Evolutionary conservation across 2,329 filamentous ascomycete species (phyloP), one percentile per base, ranked within the genome.

Genomic region (Epichloe bromicola): DNA sequence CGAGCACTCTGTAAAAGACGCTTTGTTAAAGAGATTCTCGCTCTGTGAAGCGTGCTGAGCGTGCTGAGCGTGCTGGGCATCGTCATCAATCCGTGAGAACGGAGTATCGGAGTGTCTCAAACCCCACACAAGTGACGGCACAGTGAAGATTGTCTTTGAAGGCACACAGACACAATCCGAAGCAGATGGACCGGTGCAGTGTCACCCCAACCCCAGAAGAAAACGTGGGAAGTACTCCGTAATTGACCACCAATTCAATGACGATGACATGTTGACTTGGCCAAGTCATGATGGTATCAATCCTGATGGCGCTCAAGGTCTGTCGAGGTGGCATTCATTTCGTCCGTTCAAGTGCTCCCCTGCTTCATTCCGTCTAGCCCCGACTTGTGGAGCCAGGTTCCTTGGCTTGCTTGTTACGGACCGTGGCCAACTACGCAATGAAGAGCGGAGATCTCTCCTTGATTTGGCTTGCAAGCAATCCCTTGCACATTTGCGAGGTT

Each of bases 211-310:
- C 11, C 33, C 49, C 26, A 34, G 37, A 11, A 46, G 37, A 36
- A 43, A 55, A 50, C 49, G 49, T 50, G 47, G 42, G 26, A 52
- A 23, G 23, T 38, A 17, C 26, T 30, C 8, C 26, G 26, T 30
- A 30, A 41, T 42, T 48, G 33, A 43, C 42, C 15, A 33, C n/a
- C 23, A 34, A 15, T 37, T 20, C 3, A 26, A 14, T 37, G 17
- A 23, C 15, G n/a, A 48, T 12, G 19, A 23, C 6, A 23, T 42
- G 8, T 41, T 19, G 26, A 49, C 17, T 42, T 10, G 39, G 26
- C 8, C 30, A 20, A 12, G 5, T 15, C 6, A 38, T 37, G 15
- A 20, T 33, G 40, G 19, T 26, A 6, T 44, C 6, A 30, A 40
- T 33, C 23, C 15, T 7, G n/a, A 12, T 12, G 3, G 40, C 7